Base-by-base conservation (phyloP, 2,329 filamentous ascomycete genomes). In the Alternaria angustiovoidea region DNA sequence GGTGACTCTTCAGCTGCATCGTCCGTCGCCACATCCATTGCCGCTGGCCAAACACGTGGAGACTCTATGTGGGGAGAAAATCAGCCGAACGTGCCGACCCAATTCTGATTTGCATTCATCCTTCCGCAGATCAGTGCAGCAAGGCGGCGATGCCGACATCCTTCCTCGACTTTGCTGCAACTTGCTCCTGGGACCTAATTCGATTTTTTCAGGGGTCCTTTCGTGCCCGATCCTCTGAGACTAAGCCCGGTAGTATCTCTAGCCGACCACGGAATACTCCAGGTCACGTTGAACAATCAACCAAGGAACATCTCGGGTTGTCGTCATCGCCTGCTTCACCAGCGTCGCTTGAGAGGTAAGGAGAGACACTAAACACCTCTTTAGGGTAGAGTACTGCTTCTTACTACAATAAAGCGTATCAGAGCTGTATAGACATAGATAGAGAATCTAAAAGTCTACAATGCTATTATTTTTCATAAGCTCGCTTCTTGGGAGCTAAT, bases 41-140 rank as follows among this genome's bases (percentile, higher is more conserved):
- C 18, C 44, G 32, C 41, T 60, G 51, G 39, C 52, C 59, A 62
- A 67, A 66, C 68, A 67, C 62, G 65, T 68, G 63, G 67, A 62
- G 63, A 52, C 61, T 44, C 46, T n/a, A 55, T 58, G 65, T 64
- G 65, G 62, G 58, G 63, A 60, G 53, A 53, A 36, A 63, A 67
- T 64, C 62, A 60, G 61, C 67, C 67, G 65, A 66, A 63, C 46
- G 60, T 69, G 53, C 64, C 64, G 57, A 51, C 53, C 49, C 55
- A 43, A 63, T 55, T 41, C 28, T 43, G 46, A 51, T 41, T 61
- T 58, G 48, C 54, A 54, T 51, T 48, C 51, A 60, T 60, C 59
- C 53, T 61, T 63, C 59, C 52, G 63, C 51, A 66, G 58, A 70
- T 63, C 64, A 57, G 24, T 54, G 57, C 53, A 46, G 52, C 54